A percentile compares a stretch with the other conserved stretches of the same genome.
Conservation (phyloP, 495 filamentous ascomycete species). For the Aspergillus cristatus region DNA sequence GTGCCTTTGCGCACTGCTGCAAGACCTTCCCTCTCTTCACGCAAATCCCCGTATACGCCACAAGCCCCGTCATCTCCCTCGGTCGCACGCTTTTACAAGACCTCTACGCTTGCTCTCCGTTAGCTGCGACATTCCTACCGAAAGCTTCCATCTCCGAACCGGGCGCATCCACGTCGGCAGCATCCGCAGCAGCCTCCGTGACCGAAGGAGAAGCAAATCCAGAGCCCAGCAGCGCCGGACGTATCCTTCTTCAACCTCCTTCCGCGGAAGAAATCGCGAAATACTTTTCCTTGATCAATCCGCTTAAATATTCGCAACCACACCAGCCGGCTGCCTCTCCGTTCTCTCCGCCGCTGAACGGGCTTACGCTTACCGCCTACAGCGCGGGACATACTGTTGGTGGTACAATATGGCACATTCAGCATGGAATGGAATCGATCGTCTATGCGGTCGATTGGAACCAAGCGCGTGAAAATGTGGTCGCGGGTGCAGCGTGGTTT, state of each 20-base stretch:
- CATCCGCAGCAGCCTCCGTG: slow-evolving; percentile 20
- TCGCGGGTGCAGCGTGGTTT: slow-evolving; percentile 88
- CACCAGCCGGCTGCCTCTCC: slow-evolving; percentile 79
- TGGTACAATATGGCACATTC: slow-evolving; percentile 98
- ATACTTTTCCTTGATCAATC: slow-evolving; percentile 88
- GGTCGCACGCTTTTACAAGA: slow-evolving; percentile 88
- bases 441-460: slow-evolving; percentile 99
- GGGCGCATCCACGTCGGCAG: slow-evolving; percentile 42
- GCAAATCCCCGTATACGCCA: slow-evolving; percentile 93
- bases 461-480: slow-evolving; percentile 84
- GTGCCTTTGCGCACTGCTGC: slow-evolving; percentile 93
- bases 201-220: slow-evolving; percentile 13
- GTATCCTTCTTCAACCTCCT: slow-evolving; percentile 71
- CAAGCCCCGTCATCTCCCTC: slow-evolving; percentile 82
- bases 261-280: slow-evolving; percentile 78
- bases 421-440: slow-evolving; percentile 92
- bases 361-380: slow-evolving; percentile 94
- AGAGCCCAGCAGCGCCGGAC: slow-evolving; percentile 21
- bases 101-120: slow-evolving; percentile 80
- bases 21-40: slow-evolving; percentile 89
- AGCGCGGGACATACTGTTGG: slow-evolving; percentile 93
- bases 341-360: slow-evolving; percentile 78
- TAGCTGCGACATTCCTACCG: slow-evolving; percentile 72
- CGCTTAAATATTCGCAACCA: slow-evolving; percentile 93
- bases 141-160: slow-evolving; percentile 57